These are phyloP conservation scores for Aureobasidium namibiae DNA, from an alignment of 2,329 filamentous ascomycete genomes.

Conservation along the genomic window DNA sequence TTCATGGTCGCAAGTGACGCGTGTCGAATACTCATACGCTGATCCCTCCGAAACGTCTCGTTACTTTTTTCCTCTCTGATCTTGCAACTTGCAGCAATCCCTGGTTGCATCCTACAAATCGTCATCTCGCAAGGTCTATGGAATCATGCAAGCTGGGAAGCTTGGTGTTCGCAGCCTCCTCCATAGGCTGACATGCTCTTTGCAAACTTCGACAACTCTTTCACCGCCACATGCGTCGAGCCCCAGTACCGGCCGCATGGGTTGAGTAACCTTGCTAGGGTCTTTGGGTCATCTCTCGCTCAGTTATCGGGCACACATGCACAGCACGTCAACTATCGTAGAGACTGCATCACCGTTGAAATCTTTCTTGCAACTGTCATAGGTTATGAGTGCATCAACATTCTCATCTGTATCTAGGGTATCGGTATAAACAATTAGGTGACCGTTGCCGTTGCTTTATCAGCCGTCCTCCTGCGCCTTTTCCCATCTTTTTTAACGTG, in stretches of 20 bases:
- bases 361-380: background rate
- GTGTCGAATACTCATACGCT: background rate
- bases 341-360: constrained; percentile 1
- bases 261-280: background rate
- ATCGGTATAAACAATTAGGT: constrained; percentile 5
- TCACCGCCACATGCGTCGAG: background rate
- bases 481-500: background rate
- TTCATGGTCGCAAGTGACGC: background rate
- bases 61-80: background rate
- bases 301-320: background rate
- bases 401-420: constrained; percentile 1
- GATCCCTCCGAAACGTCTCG: background rate
- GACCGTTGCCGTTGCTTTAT: background rate
- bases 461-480: background rate
- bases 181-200: background rate
- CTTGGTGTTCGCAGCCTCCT: background rate
- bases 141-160: background rate
- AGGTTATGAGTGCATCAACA: background rate
- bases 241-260: background rate
- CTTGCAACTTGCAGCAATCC: too few relatives aligned
- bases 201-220: background rate
- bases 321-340: background rate
- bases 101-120: background rate
- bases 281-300: background rate
- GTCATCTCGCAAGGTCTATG: background rate